Base-by-base conservation (phyloP, 2,329 filamentous ascomycete genomes). In the Colletotrichum tanaceti region DNA sequence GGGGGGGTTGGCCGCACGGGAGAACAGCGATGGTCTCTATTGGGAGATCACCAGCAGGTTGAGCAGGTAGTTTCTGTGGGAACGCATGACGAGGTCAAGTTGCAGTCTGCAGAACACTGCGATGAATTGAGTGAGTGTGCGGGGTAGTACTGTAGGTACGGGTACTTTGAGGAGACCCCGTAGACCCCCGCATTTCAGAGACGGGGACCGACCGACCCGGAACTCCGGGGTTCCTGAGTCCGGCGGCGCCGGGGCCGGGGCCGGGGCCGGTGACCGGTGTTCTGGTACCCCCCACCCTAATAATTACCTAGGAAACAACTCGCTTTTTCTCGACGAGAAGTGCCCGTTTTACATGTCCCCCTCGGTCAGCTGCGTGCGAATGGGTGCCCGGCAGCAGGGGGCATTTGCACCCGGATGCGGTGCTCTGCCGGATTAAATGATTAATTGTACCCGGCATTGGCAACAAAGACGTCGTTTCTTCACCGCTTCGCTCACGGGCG, bases 311-410 rank as follows among this genome's bases (percentile, higher is more conserved):
- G 13, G n/a, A 20, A 22, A 13, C 1, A 22, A 39, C 32, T 16
- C 13, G 16, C 13, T 7, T 24, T 41, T 38, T 20, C 9, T 3
- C 1, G 4, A n/a, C 28, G 7, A 28, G 5, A 7, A 28, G 28
- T 78, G 81, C n/a, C 87, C 84, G 75, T 91, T 84, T 43, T 82
- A 84, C 76, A 92, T 79, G 79, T 92, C 90, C 72, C 85, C 86
- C 71, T 91, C 89, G 72, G 91, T 92, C 68, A 93, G 76, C 78
- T 91, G 89, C 20, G 91, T 93, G 71, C 86, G 84, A 58, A 92
- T 91, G 0, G 90, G n/a, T 92, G 0, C 90, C 90, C 0, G 91
- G 90, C 14, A 93, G 77, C 22, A 93, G 77, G 1, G 90, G 90
- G 78, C n/a, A n/a, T n/a, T 93, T 93, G 75, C 90, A 92, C 54